Evolutionary conservation across 495 filamentous ascomycete genomes (phyloP).

Genomic region (Neurospora pannonica): DNA sequence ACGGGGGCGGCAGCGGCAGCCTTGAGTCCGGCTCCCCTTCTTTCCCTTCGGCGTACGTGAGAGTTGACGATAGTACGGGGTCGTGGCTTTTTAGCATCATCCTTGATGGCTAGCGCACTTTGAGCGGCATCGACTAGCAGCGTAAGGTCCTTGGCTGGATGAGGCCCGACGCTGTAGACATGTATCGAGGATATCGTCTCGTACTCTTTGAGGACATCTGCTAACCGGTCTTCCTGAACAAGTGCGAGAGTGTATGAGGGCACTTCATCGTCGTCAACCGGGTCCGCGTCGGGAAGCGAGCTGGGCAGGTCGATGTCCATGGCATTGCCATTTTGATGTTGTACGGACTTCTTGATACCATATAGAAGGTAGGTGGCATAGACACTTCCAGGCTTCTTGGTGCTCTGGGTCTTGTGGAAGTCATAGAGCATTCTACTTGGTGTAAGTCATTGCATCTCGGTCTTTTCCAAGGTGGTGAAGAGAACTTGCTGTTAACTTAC

Average conservation of each 20-base stretch:
- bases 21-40: constrained; percentile 15
- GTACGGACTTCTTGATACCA: constrained; percentile 39
- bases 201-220: constrained; percentile 61
- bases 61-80: constrained; percentile 25
- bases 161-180: constrained; percentile 74
- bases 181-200: constrained; percentile 66
- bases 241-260: constrained; percentile 55
- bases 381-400: constrained; percentile 59
- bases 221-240: constrained; percentile 66
- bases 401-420: constrained; percentile 72
- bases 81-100: constrained; percentile 11
- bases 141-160: constrained; percentile 64
- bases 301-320: constrained; percentile 70
- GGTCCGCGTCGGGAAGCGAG: constrained; percentile 50
- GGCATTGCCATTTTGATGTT: constrained; percentile 33
- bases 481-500: constrained; percentile 5
- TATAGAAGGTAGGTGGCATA: constrained; percentile 84
- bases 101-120: constrained; percentile 38
- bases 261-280: constrained; percentile 27
- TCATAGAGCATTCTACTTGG: constrained; percentile 74
- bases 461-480: background rate
- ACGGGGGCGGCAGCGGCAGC: constrained; percentile 4
- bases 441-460: background rate
- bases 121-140: constrained; percentile 61
- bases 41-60: constrained; percentile 30